These are phyloP conservation scores for Kondoa subrosea DNA, from an alignment of 768 basidiomycete genomes.

Conservation along the genomic window DNA sequence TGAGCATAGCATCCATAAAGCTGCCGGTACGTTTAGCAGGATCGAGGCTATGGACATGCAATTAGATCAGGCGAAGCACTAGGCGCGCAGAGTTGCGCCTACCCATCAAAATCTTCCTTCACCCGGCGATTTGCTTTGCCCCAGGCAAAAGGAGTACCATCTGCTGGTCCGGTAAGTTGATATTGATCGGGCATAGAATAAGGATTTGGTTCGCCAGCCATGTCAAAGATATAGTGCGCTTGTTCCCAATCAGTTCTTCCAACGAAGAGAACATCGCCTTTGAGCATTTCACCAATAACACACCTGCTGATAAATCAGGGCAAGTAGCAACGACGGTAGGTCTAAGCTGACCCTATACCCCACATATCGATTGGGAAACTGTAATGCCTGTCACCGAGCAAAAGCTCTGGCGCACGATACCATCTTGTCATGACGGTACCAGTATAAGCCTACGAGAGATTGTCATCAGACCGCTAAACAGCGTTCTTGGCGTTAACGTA, in stretches of 20 bases:
- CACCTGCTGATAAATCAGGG: slow-evolving; percentile 41
- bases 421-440: slow-evolving; percentile 89
- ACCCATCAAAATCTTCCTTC: slow-evolving; percentile 11
- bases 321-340: not conserved
- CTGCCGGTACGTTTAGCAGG: slow-evolving; percentile 32
- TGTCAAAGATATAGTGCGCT: slow-evolving; percentile 65
- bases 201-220: slow-evolving; percentile 65
- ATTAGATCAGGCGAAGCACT: no score
- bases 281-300: slow-evolving; percentile 93
- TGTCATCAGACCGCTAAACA: slow-evolving; percentile 32
- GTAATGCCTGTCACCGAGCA: slow-evolving; percentile 75
- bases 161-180: slow-evolving; percentile 15
- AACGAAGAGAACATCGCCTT: slow-evolving; percentile 63
- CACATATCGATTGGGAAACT: slow-evolving; percentile 92
- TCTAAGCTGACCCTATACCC: slow-evolving; percentile 65
- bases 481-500: slow-evolving; percentile 12
- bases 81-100: not conserved
- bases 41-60: not conserved
- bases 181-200: slow-evolving; percentile 28
- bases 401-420: slow-evolving; percentile 84
- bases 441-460: slow-evolving; percentile 51
- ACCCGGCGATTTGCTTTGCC: not conserved
- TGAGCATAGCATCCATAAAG: slow-evolving; percentile 68
- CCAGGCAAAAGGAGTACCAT: not conserved
- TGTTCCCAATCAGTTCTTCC: slow-evolving; percentile 85